Base-by-base conservation (phyloP, 2,329 filamentous ascomycete species). In the Hypoxylon sp. region DNA sequence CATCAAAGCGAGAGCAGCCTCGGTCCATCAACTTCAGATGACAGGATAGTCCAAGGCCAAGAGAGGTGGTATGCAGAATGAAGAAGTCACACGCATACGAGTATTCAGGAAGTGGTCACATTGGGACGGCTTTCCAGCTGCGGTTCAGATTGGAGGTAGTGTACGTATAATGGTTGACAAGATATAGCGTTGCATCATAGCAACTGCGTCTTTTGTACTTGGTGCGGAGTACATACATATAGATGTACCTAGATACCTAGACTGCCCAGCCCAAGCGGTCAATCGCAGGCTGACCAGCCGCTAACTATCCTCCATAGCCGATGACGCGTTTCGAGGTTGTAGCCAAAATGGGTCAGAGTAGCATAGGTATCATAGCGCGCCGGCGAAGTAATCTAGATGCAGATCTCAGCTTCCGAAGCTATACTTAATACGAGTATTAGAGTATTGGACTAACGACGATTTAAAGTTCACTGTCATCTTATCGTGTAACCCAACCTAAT, bases 331-430 rank as follows among this genome's bases (percentile, higher is more conserved):
- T 55, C 19, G 59, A 69, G 29, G 53, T 65, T 44, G 53, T 26
- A 66, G 22, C 5, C 26, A 22, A 19, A 26, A 59, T 61, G 57
- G 52, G 26, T 24, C 35, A 53, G 14, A n/a, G 63, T 66, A 48
- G 39, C 54, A 66, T 66, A n/a, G 54, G 17, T 42, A 29, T n/a
- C 17, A 62, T 33, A 39, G 46, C 14, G 35, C 60, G 59, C 55
- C 62, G 55, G 66, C 26, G 63, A 66, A 60, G 61, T 35, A 48
- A 65, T 62, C 69, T 54, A 67, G 64, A 69, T 71, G 51, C 42
- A 69, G 63, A 68, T 70, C 66, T 62, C 54, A 67, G 66, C 53
- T 60, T 59, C 66, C 69, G 66, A 55, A 67, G 66, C 69, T 73
- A 71, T 52, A 35, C 63, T 60, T 17, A 19, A 59, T 22, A 33